These are phyloP conservation scores for Fennellomyces sp. DNA, from an alignment of 371 early-diverging fungal species.

Conservation along the genomic window DNA sequence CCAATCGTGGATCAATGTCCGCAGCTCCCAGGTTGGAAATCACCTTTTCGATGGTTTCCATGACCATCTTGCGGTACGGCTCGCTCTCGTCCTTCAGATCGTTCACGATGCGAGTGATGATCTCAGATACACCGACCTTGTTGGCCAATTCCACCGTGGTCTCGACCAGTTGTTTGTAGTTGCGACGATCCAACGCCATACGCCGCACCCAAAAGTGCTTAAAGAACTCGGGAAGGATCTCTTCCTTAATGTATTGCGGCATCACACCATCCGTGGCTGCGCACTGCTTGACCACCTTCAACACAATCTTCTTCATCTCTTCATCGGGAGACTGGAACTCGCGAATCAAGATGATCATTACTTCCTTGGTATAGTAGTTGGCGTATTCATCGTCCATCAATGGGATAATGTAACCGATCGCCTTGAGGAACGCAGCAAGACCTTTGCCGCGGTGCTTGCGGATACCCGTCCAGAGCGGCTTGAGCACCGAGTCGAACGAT, in stretches of 20 bases:
- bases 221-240: constrained; percentile 94
- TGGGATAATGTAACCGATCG: constrained; percentile 96
- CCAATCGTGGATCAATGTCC: constrained; percentile 90
- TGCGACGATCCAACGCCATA: constrained; percentile 95
- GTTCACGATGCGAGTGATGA: constrained; percentile 83
- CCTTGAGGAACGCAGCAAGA: constrained; percentile 97
- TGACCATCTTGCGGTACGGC: constrained; percentile 95
- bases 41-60: constrained; percentile 93
- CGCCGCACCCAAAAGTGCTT: constrained; percentile 97
- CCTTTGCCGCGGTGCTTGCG: constrained; percentile 95
- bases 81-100: constrained; percentile 96
- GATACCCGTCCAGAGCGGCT: constrained; percentile 93
- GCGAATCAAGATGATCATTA: constrained; percentile 90
- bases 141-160: constrained; percentile 95
- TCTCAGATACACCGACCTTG: constrained; percentile 91
- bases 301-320: constrained; percentile 97
- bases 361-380: constrained; percentile 90
- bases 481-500: constrained; percentile 89
- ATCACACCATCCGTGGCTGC: constrained; percentile 93
- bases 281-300: constrained; percentile 96
- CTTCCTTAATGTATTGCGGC: constrained; percentile 81
- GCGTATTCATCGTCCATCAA: constrained; percentile 96
- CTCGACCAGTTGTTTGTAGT: constrained; percentile 91
- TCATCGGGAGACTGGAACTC: constrained; percentile 98
- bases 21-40: constrained; percentile 82